Evolutionary conservation across 352 stramenopile genomes (phyloP), one percentile per base, ranked within the genome.

Genomic region (Elongisporangium prolatum): DNA sequence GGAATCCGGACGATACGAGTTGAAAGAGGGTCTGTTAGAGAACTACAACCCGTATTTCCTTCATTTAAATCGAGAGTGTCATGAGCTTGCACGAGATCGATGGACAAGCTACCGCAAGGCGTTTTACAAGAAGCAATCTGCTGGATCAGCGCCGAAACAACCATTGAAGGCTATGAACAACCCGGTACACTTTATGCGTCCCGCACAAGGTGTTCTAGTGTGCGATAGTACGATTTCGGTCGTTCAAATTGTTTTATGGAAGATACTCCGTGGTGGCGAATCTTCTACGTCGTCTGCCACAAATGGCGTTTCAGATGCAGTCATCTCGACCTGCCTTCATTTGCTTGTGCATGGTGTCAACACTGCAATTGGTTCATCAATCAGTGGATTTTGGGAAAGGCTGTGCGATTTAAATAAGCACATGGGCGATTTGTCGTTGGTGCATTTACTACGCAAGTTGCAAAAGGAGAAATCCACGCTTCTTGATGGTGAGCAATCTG

Each of bases 1-100:
- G 14, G 86, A 95, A 37, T 77, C 86, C 2, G 86, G 86, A 10
- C 75, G 85, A 14, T 95, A 95, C 44, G 79, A 88, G 53, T 70
- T 95, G 22, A 90, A 93, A 34, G 68, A 86, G 6, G 79, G 77
- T 1, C 57, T 86, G 22, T 65, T 95, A 13, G 81, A 89, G n/a
- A 66, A 70, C 24, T 95, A 93, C 68, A 94, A 95, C 49, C 86
- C 86, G 14, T 95, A 95, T 38, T 93, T 90, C 56, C 57, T 93
- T 58, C 86, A 95, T 52, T 57, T 95, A 13, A 95, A 92, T 48
- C 80, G 86, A 20, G 86, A 95, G 68, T 64, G 80, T 10, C 86
- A 95, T 52, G 86, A 95, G 50, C 56, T 86, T 28, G 86, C 86
- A 3, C 84, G 86, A 25, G 86, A 94, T 72, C 82, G 79, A 50